Evolutionary conservation across 2,329 filamentous ascomycete species (phyloP).

Genomic region (Ophiostoma perfectum): DNA sequence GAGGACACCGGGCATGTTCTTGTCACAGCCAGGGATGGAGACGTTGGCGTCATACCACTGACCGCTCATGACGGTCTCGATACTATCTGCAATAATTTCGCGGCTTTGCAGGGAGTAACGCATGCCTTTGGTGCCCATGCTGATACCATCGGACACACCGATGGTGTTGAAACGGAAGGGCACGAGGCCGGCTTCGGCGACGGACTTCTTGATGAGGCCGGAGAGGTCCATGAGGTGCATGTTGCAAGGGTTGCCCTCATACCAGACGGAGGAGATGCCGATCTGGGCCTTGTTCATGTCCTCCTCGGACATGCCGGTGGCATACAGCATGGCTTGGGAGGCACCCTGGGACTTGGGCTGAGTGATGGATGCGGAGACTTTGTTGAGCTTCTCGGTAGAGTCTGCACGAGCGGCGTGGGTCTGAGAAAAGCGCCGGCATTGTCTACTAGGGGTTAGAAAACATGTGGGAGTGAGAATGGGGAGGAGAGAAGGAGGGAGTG

Average conservation of each 20-base stretch:
- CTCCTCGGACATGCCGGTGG: constrained; percentile 75
- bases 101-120: constrained; percentile 76
- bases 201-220: constrained; percentile 60
- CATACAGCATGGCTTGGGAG: constrained; percentile 98
- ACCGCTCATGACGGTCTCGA: constrained; percentile 97
- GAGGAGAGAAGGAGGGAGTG: not conserved
- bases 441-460: constrained; percentile 12
- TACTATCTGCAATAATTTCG: constrained; percentile 95
- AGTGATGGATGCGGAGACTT: constrained; percentile 76
- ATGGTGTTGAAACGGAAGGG: constrained; percentile 99
- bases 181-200: constrained; percentile 67
- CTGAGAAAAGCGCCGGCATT: constrained; percentile 47
- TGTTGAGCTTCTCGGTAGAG: constrained; percentile 62
- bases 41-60: constrained; percentile 99
- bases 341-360: constrained; percentile 98
- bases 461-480: not conserved
- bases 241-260: constrained; percentile 96
- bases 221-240: constrained; percentile 96
- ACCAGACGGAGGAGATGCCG: constrained; percentile 97
- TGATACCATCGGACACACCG: constrained; percentile 94
- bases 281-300: constrained; percentile 97
- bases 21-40: constrained; percentile 95
- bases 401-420: constrained; percentile 46
- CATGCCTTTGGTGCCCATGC: constrained; percentile 98
- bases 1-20: constrained; percentile 95